Percentiles rank a stretch among this genome's conserved stretches.
Evolutionary conservation across 495 filamentous ascomycete species (phyloP).

Genomic region (Aspergillus diversus): DNA sequence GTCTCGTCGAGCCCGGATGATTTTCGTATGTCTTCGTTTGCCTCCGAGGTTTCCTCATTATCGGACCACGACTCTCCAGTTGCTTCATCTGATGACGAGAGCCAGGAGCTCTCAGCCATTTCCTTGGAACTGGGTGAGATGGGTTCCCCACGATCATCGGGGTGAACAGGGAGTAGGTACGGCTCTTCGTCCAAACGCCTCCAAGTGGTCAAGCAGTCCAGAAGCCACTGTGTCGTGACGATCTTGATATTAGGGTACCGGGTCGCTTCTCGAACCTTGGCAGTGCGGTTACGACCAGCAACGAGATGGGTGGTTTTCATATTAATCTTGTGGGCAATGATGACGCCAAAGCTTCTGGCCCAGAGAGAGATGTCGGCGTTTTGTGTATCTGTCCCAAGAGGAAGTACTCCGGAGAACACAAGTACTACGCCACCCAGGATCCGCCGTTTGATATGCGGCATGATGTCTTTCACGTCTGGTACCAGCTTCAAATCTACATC

Average conservation of each 20-base stretch:
- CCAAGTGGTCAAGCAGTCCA: conserved; percentile 81
- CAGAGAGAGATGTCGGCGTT: conserved; percentile 83
- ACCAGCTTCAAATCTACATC: conserved; percentile 67
- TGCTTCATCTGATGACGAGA: conserved; percentile 48
- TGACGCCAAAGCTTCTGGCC: conserved; percentile 82
- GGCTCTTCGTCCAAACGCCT: conserved; percentile 70
- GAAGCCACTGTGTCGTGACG: conserved; percentile 86
- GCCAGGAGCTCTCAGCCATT: conserved; percentile 40
- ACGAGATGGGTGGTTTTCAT: conserved; percentile 68
- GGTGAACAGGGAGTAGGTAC: conserved; percentile 70
- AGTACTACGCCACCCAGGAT: conserved; percentile 72
- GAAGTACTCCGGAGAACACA: conserved; percentile 88
- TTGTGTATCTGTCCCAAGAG: conserved; percentile 73
- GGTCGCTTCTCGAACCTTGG: conserved; percentile 82
- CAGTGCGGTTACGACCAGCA: conserved; percentile 77
- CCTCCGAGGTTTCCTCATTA: conserved; percentile 40
- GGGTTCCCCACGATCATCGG: conserved; percentile 57
- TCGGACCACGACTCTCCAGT: conserved; percentile 44
- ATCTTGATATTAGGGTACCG: conserved; percentile 79
- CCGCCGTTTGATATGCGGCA: conserved; percentile 74
- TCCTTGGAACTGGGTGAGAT: conserved; percentile 40
- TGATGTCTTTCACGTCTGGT: conserved; percentile 81
- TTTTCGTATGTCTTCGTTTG: conserved; percentile 49
- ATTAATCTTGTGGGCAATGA: conserved; percentile 62
- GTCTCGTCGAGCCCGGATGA: conserved; percentile 36